Percentiles rank a stretch among this genome's conserved stretches.
Evolutionary conservation across 2,329 filamentous ascomycete species (phyloP).

Genomic region (Fusarium protoensiforme): DNA sequence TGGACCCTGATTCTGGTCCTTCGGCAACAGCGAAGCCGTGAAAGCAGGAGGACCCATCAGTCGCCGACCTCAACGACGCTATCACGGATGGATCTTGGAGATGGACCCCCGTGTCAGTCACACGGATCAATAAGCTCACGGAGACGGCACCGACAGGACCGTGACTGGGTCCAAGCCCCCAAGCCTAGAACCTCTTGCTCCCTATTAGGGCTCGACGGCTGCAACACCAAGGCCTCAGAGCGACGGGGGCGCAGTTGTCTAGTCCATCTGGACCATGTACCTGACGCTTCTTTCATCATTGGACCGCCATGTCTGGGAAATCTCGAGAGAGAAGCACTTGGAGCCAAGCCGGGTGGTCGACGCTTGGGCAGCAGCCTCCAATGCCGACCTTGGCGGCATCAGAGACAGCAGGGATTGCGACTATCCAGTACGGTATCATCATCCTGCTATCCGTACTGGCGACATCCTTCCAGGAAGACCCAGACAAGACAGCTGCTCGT

Average conservation of each 20-base stretch:
- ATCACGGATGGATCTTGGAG: slow-evolving; percentile 12
- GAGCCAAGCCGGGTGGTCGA: slow-evolving; percentile 3
- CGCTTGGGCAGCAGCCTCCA: slow-evolving; percentile 2
- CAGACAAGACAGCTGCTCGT: background rate
- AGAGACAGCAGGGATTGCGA: slow-evolving; percentile 1
- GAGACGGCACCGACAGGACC: slow-evolving; percentile 14
- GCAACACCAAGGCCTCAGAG: slow-evolving; percentile 19
- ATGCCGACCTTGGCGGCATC: slow-evolving; percentile 19
- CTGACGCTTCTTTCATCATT: background rate
- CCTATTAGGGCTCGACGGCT: slow-evolving; percentile 12
- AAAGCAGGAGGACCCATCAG: background rate
- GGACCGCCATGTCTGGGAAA: background rate
- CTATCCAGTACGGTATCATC: background rate
- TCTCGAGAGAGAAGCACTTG: background rate
- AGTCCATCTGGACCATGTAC: background rate
- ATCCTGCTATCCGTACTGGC: background rate
- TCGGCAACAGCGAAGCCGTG: slow-evolving; percentile 15
- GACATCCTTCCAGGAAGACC: background rate
- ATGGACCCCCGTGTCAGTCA: slow-evolving; percentile 1
- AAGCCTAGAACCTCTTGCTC: slow-evolving; percentile 28
- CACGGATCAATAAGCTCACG: slow-evolving; percentile 11
- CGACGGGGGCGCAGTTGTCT: slow-evolving; percentile 16
- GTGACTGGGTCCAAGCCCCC: slow-evolving; percentile 8
- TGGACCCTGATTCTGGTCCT: slow-evolving; percentile 31
- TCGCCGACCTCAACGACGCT: slow-evolving; percentile 1